phyloP scores from a whole-genome alignment of 768 basidiomycete species.

The Exsudoporus frostii region DNA sequence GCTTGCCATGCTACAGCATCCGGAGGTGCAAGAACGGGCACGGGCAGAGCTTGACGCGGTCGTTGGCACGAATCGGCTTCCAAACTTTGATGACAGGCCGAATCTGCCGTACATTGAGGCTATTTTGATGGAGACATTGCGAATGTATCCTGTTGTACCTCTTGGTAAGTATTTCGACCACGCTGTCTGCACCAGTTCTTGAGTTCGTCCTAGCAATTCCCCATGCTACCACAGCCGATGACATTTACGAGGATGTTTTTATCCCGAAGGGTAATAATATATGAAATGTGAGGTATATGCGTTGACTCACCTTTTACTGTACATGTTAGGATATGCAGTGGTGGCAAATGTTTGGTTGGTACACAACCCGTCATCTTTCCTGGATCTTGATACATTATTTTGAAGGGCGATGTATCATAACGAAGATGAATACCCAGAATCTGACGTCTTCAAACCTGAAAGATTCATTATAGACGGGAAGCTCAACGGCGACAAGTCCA shows the following conservation, averaged over 20 bases:
- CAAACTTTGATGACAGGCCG: constrained; percentile 21
- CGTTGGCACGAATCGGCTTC: constrained; percentile 29
- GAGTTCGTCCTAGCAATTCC: constrained; percentile 9
- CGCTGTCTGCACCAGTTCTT: neutral
- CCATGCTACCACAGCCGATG: constrained; percentile 18
- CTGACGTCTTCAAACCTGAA: constrained; percentile 32
- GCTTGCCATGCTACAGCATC: constrained; percentile 32
- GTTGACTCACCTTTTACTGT: neutral
- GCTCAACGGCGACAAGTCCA: neutral
- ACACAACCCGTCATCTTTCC: neutral
- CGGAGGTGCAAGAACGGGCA: constrained; percentile 31
- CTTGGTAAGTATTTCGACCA: constrained; percentile 14
- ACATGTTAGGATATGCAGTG: constrained; percentile 13
- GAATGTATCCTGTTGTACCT: constrained; percentile 18
- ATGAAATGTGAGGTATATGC: neutral
- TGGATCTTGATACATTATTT: neutral
- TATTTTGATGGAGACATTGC: constrained; percentile 20
- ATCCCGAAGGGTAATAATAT: constrained; percentile 21
- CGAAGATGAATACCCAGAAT: constrained; percentile 14
- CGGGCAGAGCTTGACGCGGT: constrained; percentile 29
- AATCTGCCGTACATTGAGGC: constrained; percentile 31
- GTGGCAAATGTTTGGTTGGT: constrained; percentile 22
- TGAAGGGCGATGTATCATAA: constrained; percentile 16
- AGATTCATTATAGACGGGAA: constrained; percentile 25
- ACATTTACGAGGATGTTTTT: constrained; percentile 15